Conservation (phyloP, 2,329 filamentous ascomycete species). For the Fusarium udum region DNA sequence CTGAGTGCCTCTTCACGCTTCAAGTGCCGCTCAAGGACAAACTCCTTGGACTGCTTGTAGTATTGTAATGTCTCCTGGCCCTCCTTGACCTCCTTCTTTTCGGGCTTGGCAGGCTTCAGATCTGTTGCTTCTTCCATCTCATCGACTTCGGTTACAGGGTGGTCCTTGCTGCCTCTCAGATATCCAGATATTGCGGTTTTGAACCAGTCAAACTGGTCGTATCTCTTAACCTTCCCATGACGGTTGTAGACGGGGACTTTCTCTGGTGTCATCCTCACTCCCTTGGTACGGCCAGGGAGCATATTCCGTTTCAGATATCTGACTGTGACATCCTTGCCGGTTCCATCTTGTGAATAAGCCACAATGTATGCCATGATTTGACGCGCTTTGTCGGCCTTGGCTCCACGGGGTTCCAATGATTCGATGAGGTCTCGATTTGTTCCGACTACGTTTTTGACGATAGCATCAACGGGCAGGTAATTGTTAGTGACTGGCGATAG, state of each 20-base stretch:
- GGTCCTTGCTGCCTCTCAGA: constrained; percentile 56
- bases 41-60: constrained; percentile 87
- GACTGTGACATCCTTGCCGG: constrained; percentile 93
- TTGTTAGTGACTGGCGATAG: constrained; percentile 83
- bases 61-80: constrained; percentile 86
- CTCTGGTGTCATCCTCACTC: constrained; percentile 78
- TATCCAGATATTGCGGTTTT: constrained; percentile 81
- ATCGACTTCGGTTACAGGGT: constrained; percentile 75
- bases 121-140: constrained; percentile 82
- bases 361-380: constrained; percentile 92
- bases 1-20: constrained; percentile 90
- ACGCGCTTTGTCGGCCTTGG: constrained; percentile 83
- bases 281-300: constrained; percentile 90
- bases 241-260: constrained; percentile 83
- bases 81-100: constrained; percentile 77
- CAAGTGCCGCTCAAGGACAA: constrained; percentile 84
- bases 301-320: constrained; percentile 85
- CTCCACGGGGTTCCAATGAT: constrained; percentile 83
- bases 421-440: constrained; percentile 77
- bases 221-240: constrained; percentile 78
- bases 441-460: constrained; percentile 74
- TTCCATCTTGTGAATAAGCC: constrained; percentile 83
- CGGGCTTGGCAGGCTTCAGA: constrained; percentile 75
- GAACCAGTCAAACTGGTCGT: constrained; percentile 90
- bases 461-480: constrained; percentile 80